Percentiles rank a stretch among this genome's conserved stretches.
Evolutionary conservation across 148 eudicot species (phyloP).

Genomic region (Fallopia convolvulus): DNA sequence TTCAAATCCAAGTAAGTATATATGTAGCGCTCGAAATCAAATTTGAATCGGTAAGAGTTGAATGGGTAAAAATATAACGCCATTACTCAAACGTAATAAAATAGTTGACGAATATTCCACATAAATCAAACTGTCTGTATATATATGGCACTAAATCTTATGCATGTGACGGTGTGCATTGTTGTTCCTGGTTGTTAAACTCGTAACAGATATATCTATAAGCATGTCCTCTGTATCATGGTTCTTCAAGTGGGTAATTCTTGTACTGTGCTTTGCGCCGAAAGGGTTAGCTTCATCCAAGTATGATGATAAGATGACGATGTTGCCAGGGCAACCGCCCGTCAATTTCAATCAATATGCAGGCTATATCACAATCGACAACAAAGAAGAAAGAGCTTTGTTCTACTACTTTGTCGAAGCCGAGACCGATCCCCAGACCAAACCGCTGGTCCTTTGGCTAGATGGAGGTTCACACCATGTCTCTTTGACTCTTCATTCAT

Average conservation of each 20-base stretch:
- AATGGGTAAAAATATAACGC: too few relatives aligned
- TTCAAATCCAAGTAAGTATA: too few relatives aligned
- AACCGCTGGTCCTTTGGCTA: constrained; percentile 9
- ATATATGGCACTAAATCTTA: too few relatives aligned
- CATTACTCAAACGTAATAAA: too few relatives aligned
- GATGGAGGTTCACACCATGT: neutral
- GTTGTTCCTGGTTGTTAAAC: too few relatives aligned
- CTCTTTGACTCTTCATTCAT: neutral
- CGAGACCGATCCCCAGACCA: neutral
- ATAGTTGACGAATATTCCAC: too few relatives aligned
- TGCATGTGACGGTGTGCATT: too few relatives aligned
- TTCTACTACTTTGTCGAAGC: constrained; percentile 13
- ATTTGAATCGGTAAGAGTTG: too few relatives aligned
- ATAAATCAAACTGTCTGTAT: too few relatives aligned
- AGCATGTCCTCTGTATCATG: neutral
- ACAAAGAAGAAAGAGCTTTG: neutral
- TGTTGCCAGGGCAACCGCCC: constrained; percentile 6
- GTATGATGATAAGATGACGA: neutral
- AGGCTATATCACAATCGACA: neutral
- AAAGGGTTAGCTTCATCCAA: neutral
- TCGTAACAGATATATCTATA: neutral
- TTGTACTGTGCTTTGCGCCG: neutral
- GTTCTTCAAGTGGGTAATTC: neutral
- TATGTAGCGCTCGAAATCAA: too few relatives aligned
- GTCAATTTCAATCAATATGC: neutral